These are phyloP conservation scores for Rhododendron mucronatum DNA, from an alignment of 148 eudicot genomes.

Conservation along the genomic window DNA sequence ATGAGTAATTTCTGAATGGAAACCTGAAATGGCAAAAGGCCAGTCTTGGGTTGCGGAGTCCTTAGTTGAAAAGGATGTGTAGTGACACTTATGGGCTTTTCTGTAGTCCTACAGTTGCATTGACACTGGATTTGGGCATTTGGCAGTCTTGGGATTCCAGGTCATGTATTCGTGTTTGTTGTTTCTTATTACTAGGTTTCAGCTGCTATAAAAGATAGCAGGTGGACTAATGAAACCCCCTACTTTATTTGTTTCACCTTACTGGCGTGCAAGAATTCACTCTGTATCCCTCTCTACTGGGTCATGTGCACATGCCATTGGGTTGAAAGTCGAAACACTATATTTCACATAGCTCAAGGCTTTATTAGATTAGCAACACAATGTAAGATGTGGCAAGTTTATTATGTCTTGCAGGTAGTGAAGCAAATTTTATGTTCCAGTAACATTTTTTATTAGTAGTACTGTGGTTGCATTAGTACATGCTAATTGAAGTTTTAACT, in stretches of 20 bases:
- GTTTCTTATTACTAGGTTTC: not conserved
- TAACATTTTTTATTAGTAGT: not conserved
- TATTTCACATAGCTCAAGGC: not conserved
- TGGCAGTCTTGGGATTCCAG: not conserved
- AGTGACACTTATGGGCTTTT: not conserved
- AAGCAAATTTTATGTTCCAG: not conserved
- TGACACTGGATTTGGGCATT: not conserved
- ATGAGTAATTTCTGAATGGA: not conserved
- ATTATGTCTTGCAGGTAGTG: not conserved
- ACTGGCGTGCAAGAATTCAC: not conserved
- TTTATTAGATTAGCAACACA: not conserved
- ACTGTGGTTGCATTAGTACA: not conserved
- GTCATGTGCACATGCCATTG: not conserved
- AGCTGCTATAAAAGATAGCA: not conserved
- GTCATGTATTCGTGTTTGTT: not conserved
- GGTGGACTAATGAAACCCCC: not conserved
- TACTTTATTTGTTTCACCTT: not conserved
- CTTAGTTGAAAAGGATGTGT: not conserved
- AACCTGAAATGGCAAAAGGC: not conserved
- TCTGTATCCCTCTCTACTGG: not conserved
- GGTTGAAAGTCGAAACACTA: not conserved
- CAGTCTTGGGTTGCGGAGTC: not conserved
- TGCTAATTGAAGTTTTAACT: not conserved
- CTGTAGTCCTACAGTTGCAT: conserved; percentile 1
- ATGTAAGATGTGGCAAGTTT: not conserved